These are phyloP conservation scores for Akanthomyces dipterigenus DNA, from an alignment of 2,329 filamentous ascomycete species.

Conservation along the genomic window DNA sequence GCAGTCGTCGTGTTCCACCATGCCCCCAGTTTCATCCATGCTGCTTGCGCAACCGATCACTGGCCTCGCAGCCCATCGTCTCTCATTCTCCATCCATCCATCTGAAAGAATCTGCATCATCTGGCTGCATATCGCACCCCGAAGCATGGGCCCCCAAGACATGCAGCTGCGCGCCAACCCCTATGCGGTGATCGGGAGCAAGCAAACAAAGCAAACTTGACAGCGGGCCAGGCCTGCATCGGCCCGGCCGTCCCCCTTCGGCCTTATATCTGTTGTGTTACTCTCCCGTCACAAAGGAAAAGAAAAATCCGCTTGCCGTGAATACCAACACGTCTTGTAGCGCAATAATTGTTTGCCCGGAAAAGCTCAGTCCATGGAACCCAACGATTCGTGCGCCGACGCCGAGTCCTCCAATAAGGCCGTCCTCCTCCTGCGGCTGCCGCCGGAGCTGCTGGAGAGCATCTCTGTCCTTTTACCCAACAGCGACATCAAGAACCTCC, in stretches of 20 bases:
- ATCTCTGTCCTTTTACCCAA: not conserved
- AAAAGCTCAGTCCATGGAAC: not conserved
- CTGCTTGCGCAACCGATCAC: too few relatives aligned
- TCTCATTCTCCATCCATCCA: not conserved
- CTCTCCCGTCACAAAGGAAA: not conserved
- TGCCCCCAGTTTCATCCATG: too few relatives aligned
- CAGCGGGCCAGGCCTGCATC: not conserved
- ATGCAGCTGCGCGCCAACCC: not conserved
- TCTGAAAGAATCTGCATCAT: not conserved
- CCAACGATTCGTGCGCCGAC: not conserved
- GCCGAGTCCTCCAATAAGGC: not conserved
- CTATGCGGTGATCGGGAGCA: not conserved
- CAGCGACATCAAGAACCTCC: slow-evolving; percentile 5
- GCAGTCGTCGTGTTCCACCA: not conserved
- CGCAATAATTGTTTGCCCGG: not conserved
- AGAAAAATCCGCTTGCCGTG: too few relatives aligned
- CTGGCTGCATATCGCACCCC: too few relatives aligned
- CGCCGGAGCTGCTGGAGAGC: not conserved
- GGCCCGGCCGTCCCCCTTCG: not conserved
- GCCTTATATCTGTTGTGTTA: not conserved
- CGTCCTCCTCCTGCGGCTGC: not conserved
- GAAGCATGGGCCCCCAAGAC: not conserved
- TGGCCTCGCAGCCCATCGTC: not conserved
- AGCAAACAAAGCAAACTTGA: not conserved
- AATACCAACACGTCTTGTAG: not conserved